Evolutionary conservation across 176 grass and related monocot genomes (phyloP).

Genomic region (Stipa capillata): DNA sequence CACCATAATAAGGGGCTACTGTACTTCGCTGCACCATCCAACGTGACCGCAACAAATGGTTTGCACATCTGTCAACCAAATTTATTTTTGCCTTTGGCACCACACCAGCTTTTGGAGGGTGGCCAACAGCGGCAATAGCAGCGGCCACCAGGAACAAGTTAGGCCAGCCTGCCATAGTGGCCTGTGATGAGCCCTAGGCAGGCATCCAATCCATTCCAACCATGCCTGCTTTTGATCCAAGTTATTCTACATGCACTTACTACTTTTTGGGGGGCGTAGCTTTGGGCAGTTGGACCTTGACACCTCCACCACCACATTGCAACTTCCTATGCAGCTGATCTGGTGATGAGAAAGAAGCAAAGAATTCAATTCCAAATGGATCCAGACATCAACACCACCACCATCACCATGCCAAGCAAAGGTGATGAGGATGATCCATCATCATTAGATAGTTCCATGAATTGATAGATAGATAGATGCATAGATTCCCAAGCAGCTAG

Average conservation of each 20-base stretch:
- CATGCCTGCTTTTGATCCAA: background rate
- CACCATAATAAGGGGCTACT: background rate
- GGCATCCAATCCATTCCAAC: background rate
- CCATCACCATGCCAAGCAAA: constrained; percentile 34
- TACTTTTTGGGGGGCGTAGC: background rate
- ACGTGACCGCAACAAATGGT: background rate
- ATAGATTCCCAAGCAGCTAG: constrained; percentile 1
- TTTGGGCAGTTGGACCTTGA: constrained; percentile 21
- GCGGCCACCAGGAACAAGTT: background rate
- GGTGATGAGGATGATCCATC: constrained; percentile 14
- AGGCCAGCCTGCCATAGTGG: constrained; percentile 19
- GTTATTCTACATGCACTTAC: background rate
- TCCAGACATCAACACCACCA: background rate
- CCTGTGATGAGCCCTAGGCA: background rate
- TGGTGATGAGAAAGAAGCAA: background rate
- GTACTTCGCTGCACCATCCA: background rate
- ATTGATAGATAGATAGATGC: background rate
- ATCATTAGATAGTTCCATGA: constrained; percentile 1
- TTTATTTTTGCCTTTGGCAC: background rate
- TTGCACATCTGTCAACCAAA: background rate
- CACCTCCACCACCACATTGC: background rate
- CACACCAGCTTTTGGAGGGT: too few species aligned
- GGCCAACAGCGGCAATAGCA: constrained; percentile 1
- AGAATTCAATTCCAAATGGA: constrained; percentile 29
- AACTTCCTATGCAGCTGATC: background rate